A percentile compares a stretch with the other conserved stretches of the same genome.
phyloP scores from a whole-genome alignment of 2,329 filamentous ascomycete species.

The Colletotrichum theobromicola region DNA sequence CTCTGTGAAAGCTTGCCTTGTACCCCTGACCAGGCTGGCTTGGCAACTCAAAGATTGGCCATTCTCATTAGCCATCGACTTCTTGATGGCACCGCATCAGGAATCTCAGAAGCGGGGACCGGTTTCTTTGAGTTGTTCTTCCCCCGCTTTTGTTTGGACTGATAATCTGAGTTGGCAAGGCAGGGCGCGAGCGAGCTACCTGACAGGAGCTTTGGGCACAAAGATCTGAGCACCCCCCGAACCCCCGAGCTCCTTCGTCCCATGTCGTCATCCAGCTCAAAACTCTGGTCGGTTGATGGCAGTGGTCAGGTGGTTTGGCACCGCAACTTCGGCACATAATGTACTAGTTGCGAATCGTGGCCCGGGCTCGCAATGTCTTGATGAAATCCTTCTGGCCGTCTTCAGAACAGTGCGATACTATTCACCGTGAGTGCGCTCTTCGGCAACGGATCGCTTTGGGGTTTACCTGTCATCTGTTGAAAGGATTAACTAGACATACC shows the following conservation, averaged over 20 bases:
- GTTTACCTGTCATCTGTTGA: background rate
- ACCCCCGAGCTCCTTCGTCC: background rate
- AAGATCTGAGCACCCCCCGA: background rate
- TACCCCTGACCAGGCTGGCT: background rate
- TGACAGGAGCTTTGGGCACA: background rate
- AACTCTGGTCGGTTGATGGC: background rate
- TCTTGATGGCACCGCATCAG: background rate
- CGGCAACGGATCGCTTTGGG: background rate
- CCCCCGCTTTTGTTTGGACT: background rate
- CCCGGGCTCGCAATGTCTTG: background rate
- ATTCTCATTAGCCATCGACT: background rate
- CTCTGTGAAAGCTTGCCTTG: background rate
- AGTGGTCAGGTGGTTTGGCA: background rate
- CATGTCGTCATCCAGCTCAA: slow-evolving; percentile 6
- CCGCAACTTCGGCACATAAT: background rate
- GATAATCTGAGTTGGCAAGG: background rate
- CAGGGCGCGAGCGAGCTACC: background rate
- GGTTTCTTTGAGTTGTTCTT: background rate
- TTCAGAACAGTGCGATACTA: background rate
- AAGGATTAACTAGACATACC: background rate
- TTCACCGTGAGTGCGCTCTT: background rate
- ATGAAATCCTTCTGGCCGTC: background rate
- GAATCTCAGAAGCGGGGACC: background rate
- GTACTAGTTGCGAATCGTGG: background rate
- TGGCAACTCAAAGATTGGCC: background rate